Evolutionary conservation across 2,329 filamentous ascomycete species (phyloP), one percentile per base, ranked within the genome.

Genomic region (Aaosphaeria pasadenensis): DNA sequence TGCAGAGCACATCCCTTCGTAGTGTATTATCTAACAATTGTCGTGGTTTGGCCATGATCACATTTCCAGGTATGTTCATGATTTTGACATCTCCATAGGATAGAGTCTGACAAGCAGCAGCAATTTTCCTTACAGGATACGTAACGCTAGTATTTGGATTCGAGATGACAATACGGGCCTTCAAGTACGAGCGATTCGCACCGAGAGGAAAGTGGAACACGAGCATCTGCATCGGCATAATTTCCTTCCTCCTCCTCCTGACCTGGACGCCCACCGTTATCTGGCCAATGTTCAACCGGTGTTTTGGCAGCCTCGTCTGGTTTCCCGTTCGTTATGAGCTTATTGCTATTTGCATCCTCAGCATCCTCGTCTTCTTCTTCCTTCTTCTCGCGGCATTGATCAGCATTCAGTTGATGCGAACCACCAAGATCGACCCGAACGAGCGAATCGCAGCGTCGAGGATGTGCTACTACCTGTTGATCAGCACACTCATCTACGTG

Each of bases 301-400:
- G 86, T 69, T 84, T 87, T 57, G 83, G 83, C 28, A 84, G 82
- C 5, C 73, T 89, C 6, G 82, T 87, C 55, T 88, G 82, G 82
- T 86, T 86, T 52, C 72, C 87, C 39, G 75, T 80, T 47, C 76
- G 74, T 55, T 88, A 83, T 69, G 77, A 82, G n/a, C 62, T 77
- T 11, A 76, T 79, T 5, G 79, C 77, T 48, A 79, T 88, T 47
- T 74, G 73, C 7, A 60, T 86, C 1, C 63, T 87, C 7, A 66
- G 77, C 24, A 61, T 73, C 17, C 73, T 85, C 39, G 70, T 77
- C n/a, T 63, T 74, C 33, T 61, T 77, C 28, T 69, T 87, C 45
- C 60, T 82, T 11, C 53, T 77, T 9, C 75, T 79, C 53, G 74
- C 75, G n/a, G 59, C 77, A 9, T 66, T 78, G 29, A 78, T 87